Base-by-base conservation (phyloP, 116 monocot species). In the Iris pallida region DNA sequence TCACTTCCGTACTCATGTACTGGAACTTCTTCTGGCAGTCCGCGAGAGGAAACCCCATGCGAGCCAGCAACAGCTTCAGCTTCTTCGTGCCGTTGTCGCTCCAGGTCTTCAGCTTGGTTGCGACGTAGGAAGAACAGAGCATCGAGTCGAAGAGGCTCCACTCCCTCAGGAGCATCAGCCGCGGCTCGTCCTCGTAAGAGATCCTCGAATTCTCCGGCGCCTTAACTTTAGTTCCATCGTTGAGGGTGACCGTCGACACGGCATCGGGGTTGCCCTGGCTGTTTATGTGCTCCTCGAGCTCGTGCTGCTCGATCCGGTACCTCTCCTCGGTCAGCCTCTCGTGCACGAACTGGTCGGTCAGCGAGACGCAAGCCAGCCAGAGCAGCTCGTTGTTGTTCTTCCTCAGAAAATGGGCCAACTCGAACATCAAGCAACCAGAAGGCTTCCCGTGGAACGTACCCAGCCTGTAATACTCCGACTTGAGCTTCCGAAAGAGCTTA, bases 81-180 rank as follows among this genome's bases (percentile, higher is more conserved):
- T 95, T 95, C 73, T 95, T 95, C 78, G 88, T 61, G 1, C 95
- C 95, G 59, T 91, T 95, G 43, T 95, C 95, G 14, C 88, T 95
- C 95, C 95, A 95, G 42, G 95, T 95, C 68, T 90, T 90, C 68
- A 95, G 54, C 71, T 95, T 95, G n/a, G 95, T 95, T 4, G 95
- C 95, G 54, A 85, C 77, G 60, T 95, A 91, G 49, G 95, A 95
- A 61, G 95, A 95, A 55, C 88, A 88, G 41, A 91, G 83, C 95
- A 95, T 95, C 8, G 95, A 95, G 63, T 95, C 95, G 54, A 81
- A 95, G 57, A 95, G 55, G 73, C 73, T 95, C 95, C 95, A 95
- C 55, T 95, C 90, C 60, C 95, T 79, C 51, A 95, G 61, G 11
- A 95, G 88, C 91, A 95, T 95, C 4, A 95, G 82, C 15, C 90